Percentiles rank a stretch among this genome's conserved stretches.
Evolutionary conservation across 495 filamentous ascomycete genomes (phyloP).

Genomic region (Podospora anserina): DNA sequence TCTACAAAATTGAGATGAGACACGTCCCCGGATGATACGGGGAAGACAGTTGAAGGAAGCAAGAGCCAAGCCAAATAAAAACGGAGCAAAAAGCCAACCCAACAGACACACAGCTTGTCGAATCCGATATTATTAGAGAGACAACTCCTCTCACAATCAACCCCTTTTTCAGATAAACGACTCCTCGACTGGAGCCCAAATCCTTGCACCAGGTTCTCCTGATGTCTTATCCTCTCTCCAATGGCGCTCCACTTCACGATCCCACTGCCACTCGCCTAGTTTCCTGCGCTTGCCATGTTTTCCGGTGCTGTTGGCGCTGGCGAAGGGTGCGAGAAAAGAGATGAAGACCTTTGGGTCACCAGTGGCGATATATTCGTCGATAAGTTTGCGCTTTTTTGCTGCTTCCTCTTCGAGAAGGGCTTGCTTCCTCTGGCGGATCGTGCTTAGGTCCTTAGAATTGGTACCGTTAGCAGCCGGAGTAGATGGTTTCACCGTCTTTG

Average conservation of each 20-base stretch:
- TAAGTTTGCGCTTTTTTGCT: neutral
- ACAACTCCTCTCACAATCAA: neutral
- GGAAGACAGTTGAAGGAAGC: too few species aligned
- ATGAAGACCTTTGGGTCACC: neutral
- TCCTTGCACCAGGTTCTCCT: neutral
- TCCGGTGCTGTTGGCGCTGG: neutral
- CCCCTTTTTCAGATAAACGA: neutral
- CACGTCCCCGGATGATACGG: too few species aligned
- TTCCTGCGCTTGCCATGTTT: neutral
- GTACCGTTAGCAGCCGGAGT: neutral
- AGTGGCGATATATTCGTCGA: neutral
- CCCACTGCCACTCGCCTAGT: conserved; percentile 6
- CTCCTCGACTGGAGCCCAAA: conserved; percentile 5
- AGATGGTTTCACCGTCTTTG: neutral
- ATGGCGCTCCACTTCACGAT: neutral
- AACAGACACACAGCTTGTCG: too few species aligned
- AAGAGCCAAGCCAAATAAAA: too few species aligned
- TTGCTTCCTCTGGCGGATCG: neutral
- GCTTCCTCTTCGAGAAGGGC: neutral
- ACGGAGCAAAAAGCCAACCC: too few species aligned
- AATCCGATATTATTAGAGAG: too few species aligned
- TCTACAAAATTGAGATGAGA: too few species aligned
- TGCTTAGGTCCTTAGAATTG: neutral
- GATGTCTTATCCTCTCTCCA: neutral
- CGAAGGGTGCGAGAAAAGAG: neutral